Evolutionary conservation across 106 monocot genomes (phyloP).

Genomic region (Acorus calamus): DNA sequence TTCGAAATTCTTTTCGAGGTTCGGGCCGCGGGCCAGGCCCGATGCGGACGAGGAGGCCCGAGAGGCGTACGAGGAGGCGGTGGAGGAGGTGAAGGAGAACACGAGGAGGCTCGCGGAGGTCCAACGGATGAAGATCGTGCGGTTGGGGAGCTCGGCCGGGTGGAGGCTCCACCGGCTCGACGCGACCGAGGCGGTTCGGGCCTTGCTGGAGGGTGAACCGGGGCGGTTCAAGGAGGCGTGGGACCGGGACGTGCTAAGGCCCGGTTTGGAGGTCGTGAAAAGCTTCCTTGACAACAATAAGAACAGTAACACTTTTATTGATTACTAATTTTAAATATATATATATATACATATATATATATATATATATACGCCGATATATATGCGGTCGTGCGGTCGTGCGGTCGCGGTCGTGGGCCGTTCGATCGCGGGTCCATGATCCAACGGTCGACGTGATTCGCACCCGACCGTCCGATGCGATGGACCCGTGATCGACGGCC

Average conservation of each 20-base stretch:
- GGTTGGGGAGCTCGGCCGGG: constrained; percentile 33
- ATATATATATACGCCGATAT: too few relatives aligned
- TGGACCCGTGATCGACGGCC: too few relatives aligned
- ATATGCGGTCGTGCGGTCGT: too few relatives aligned
- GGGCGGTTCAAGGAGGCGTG: constrained; percentile 20
- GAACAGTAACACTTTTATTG: background rate
- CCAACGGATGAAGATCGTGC: constrained; percentile 67
- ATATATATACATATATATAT: too few relatives aligned
- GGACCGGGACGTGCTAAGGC: constrained; percentile 46
- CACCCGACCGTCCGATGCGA: too few relatives aligned
- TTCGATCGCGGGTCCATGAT: too few relatives aligned
- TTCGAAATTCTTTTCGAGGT: constrained; percentile 26
- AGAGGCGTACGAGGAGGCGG: constrained; percentile 25
- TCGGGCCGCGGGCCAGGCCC: background rate
- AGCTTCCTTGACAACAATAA: constrained; percentile 18
- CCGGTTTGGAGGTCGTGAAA: background rate
- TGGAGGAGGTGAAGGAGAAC: constrained; percentile 61
- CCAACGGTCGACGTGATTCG: too few relatives aligned
- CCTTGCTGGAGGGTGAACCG: constrained; percentile 20
- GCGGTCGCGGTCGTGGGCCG: too few relatives aligned
- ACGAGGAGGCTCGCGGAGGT: constrained; percentile 67
- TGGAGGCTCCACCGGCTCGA: constrained; percentile 53
- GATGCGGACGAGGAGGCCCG: background rate
- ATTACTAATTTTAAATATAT: background rate
- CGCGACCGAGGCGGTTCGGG: constrained; percentile 40